phyloP scores from a whole-genome alignment of 495 filamentous ascomycete genomes.

The Neurospora tetraspora region DNA sequence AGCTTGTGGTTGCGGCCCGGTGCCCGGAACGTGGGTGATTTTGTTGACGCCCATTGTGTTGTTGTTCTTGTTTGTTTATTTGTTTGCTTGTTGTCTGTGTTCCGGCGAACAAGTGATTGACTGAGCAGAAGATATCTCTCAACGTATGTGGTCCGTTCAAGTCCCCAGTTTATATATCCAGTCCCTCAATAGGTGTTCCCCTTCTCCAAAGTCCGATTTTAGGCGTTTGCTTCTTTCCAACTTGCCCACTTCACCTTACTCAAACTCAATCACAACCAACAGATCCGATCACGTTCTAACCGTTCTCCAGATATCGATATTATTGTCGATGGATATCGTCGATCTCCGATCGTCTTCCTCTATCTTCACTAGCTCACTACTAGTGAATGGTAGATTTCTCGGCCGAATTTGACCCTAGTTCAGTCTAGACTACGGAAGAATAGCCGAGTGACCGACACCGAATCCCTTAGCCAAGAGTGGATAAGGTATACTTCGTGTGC shows the following conservation, averaged over 20 bases:
- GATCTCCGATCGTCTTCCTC: neutral
- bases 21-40: conserved; percentile 31
- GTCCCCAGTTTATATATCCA: neutral
- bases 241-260: neutral
- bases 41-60: conserved; percentile 42
- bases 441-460: neutral
- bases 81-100: neutral
- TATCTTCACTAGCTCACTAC: neutral
- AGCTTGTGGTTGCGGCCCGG: conserved; percentile 41
- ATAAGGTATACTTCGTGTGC: neutral
- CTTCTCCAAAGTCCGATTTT: neutral
- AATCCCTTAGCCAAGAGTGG: neutral
- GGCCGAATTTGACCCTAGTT: neutral
- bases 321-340: neutral
- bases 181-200: neutral
- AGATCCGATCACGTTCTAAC: neutral
- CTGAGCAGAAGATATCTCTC: neutral
- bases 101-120: neutral
- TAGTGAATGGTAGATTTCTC: neutral
- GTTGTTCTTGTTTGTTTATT: neutral
- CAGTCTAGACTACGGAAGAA: neutral
- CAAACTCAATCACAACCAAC: neutral
- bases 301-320: neutral
- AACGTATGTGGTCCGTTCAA: neutral
- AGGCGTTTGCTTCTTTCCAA: neutral